phyloP scores from a whole-genome alignment of 768 basidiomycete genomes.

The Termitomyces sp. region DNA sequence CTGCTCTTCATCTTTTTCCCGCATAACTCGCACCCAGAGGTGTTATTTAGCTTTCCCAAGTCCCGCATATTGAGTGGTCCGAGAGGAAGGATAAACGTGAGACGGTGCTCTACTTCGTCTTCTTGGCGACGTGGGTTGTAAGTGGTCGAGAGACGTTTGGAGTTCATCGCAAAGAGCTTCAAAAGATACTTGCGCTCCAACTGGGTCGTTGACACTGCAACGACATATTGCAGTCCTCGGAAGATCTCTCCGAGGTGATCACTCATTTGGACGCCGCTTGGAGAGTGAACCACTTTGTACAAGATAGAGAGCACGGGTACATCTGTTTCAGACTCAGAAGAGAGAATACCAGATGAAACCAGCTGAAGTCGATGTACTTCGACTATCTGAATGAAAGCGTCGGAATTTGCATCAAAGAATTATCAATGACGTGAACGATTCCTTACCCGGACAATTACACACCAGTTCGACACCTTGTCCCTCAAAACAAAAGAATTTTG shows the following conservation, averaged over 20 bases:
- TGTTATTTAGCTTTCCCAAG: constrained; percentile 28
- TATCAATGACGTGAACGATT: not conserved
- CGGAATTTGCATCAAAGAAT: not conserved
- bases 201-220: constrained; percentile 13
- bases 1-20: constrained; percentile 25
- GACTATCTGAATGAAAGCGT: constrained; percentile 15
- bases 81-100: constrained; percentile 31
- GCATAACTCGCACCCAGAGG: constrained; percentile 32
- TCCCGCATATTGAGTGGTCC: constrained; percentile 28
- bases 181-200: constrained; percentile 28
- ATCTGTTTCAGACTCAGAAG: constrained; percentile 12
- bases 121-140: constrained; percentile 17
- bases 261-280: constrained; percentile 12
- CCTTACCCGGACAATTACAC: constrained; percentile 19
- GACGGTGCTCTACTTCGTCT: constrained; percentile 17
- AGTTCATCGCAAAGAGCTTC: constrained; percentile 25
- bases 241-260: constrained; percentile 11
- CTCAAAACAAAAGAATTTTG: constrained; percentile 14
- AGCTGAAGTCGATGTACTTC: constrained; percentile 10
- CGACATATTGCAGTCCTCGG: not conserved
- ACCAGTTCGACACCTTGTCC: constrained; percentile 16
- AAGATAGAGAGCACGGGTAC: constrained; percentile 20
- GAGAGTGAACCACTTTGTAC: constrained; percentile 18
- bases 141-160: constrained; percentile 20
- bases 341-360: not conserved